phyloP scores from a whole-genome alignment of 345 rosid species.

The Schrenkiella parvula region DNA sequence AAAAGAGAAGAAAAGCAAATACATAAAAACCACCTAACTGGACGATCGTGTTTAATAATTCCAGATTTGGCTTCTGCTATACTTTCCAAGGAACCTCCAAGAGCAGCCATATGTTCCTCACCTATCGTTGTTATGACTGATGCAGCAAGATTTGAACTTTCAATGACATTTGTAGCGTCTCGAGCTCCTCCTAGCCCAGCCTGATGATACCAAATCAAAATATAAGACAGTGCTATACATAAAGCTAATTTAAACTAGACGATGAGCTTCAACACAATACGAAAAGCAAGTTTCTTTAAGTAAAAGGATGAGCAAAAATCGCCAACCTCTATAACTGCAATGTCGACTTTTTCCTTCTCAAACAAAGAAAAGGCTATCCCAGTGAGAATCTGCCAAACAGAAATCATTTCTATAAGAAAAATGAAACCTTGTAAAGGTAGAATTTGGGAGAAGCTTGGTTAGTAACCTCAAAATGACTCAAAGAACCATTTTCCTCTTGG shows the following conservation, averaged over 20 bases:
- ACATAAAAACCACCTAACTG: conserved; percentile 62
- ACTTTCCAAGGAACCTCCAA: conserved; percentile 84
- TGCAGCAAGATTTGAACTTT: conserved; percentile 54
- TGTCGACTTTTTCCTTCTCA: conserved; percentile 65
- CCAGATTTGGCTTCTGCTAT: conserved; percentile 86
- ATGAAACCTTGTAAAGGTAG: background rate
- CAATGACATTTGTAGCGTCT: conserved; percentile 78
- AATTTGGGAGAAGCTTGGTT: background rate
- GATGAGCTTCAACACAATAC: background rate
- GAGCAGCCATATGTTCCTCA: conserved; percentile 74
- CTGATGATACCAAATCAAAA: conserved; percentile 32
- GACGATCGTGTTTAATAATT: conserved; percentile 62
- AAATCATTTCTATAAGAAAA: background rate
- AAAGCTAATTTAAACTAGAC: background rate
- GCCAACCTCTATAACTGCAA: conserved; percentile 75
- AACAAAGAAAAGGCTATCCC: conserved; percentile 70
- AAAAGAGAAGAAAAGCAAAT: background rate
- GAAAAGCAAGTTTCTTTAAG: background rate
- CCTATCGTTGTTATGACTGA: conserved; percentile 81
- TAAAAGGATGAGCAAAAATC: background rate
- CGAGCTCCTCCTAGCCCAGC: conserved; percentile 92
- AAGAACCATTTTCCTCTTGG: conserved; percentile 47
- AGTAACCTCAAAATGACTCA: conserved; percentile 86
- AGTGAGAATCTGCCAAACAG: conserved; percentile 61
- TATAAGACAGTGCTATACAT: background rate